Evolutionary conservation across 1,139 yeast species (phyloP).

Genomic region (Hanseniaspora gamundiae): DNA sequence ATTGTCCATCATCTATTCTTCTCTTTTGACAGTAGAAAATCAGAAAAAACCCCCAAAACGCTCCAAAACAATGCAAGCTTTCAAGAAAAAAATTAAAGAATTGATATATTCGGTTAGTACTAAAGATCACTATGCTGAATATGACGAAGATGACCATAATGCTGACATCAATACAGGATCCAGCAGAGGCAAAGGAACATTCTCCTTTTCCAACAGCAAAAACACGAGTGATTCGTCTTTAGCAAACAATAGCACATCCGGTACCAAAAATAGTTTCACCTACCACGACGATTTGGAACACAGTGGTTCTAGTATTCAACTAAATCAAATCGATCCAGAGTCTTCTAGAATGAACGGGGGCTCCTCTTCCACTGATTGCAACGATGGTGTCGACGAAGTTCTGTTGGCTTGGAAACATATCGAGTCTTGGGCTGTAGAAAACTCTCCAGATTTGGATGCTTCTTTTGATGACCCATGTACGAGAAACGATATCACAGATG

Average conservation of each 20-base stretch:
- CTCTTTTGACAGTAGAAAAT: too few relatives aligned
- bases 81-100: slow-evolving; percentile 35
- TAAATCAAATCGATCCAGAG: slow-evolving; percentile 9
- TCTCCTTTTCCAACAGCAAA: background rate
- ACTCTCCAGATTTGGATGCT: slow-evolving; percentile 44
- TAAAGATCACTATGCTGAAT: slow-evolving; percentile 59
- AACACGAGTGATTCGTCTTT: slow-evolving; percentile 5
- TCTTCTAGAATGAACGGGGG: slow-evolving; percentile 3
- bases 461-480: slow-evolving; percentile 56
- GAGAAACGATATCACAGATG: slow-evolving; percentile 44
- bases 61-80: slow-evolving; percentile 19
- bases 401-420: slow-evolving; percentile 62
- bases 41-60: too few relatives aligned
- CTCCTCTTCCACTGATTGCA: slow-evolving; percentile 12
- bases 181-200: background rate
- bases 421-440: slow-evolving; percentile 44
- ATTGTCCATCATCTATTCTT: too few relatives aligned
- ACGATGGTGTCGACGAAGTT: slow-evolving; percentile 51
- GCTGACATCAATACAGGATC: slow-evolving; percentile 1
- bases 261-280: slow-evolving; percentile 4
- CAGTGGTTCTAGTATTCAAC: slow-evolving; percentile 9
- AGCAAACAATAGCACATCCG: slow-evolving; percentile 9
- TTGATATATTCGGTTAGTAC: slow-evolving; percentile 54
- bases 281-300: slow-evolving; percentile 6
- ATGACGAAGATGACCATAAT: slow-evolving; percentile 30